Evolutionary conservation across 768 basidiomycete species (phyloP), one percentile per base, ranked within the genome.

Genomic region (Boletus reticuloceps): DNA sequence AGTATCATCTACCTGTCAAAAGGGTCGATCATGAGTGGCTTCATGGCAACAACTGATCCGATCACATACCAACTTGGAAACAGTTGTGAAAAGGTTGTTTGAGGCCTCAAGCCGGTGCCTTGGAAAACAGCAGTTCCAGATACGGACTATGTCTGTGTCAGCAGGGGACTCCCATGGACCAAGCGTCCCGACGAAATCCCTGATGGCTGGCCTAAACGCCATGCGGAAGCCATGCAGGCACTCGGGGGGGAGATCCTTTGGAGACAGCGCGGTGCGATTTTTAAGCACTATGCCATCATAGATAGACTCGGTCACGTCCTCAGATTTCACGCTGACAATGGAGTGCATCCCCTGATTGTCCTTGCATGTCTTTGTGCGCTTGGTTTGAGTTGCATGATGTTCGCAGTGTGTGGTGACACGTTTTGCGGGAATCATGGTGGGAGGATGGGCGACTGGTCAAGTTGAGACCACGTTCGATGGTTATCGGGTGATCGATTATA

Each of bases 51-150:
- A 8, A 32, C 11, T 10, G 34, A 38, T 27, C 47, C 14, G 19
- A 12, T 41, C 27, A 27, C 50, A n/a, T 44, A 43, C 41, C 50
- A 51, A 9, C 50, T 51, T 51, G 50, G 42, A 25, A 22, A 51
- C 50, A 5, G 27, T n/a, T 8, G 17, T 36, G 12, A 37, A 41
- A 19, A 51, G 50, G 17, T 3, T 16, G 3, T 10, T 27, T 17
- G 34, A 44, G 34, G 1, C 12, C 4, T 25, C 50, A 8, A 51
- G 34, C 22, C 10, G 42, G 17, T 19, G 22, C 25, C 27, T 44
- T 12, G 50, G 42, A 27, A 51, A 51, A 41, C 17, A 43, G 12
- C 6, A 9, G 34, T 51, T 43, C 50, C 50, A 51, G 22, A 51
- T 44, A 11, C 50, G 50, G 10, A 25, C 22, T 20, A 44, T 13